Percentiles rank a stretch among this genome's conserved stretches.
Evolutionary conservation across 305 asterid species (phyloP).

Genomic region (Fraxinus xanthoxyloides): DNA sequence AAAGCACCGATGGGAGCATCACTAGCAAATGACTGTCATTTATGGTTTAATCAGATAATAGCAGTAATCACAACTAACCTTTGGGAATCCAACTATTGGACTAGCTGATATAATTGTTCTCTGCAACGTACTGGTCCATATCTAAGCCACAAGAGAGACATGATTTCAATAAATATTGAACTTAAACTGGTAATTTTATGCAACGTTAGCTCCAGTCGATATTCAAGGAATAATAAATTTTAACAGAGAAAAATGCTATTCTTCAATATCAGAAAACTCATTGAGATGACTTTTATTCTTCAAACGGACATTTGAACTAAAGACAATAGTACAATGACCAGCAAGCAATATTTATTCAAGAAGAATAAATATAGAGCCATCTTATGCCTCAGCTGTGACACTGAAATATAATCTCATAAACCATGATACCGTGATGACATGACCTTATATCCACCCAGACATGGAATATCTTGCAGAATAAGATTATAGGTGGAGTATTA

Average conservation of each 20-base stretch:
- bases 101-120: conserved; percentile 87
- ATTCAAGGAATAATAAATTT: not conserved
- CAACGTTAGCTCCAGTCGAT: not conserved
- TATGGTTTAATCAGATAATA: conserved; percentile 15
- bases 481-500: not conserved
- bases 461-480: not conserved
- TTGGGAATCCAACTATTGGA: conserved; percentile 90
- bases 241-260: not conserved
- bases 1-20: conserved; percentile 9
- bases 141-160: conserved; percentile 45
- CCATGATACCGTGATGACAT: not conserved
- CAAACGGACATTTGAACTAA: not conserved
- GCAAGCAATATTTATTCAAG: conserved; percentile 2
- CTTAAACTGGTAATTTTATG: conserved; percentile 10
- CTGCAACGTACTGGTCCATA: conserved; percentile 99
- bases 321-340: conserved; percentile 3
- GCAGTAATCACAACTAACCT: conserved; percentile 45
- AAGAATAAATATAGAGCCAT: conserved; percentile 8
- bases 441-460: not conserved
- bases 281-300: not conserved
- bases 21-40: conserved; percentile 8
- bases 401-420: not conserved
- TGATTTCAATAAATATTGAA: conserved; percentile 16
- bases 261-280: not conserved
- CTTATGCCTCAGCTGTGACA: not conserved